Percentiles rank a stretch among this genome's conserved stretches.
phyloP scores from a whole-genome alignment of 2,329 filamentous ascomycete species.

The Phyllosticta capitalensis region DNA sequence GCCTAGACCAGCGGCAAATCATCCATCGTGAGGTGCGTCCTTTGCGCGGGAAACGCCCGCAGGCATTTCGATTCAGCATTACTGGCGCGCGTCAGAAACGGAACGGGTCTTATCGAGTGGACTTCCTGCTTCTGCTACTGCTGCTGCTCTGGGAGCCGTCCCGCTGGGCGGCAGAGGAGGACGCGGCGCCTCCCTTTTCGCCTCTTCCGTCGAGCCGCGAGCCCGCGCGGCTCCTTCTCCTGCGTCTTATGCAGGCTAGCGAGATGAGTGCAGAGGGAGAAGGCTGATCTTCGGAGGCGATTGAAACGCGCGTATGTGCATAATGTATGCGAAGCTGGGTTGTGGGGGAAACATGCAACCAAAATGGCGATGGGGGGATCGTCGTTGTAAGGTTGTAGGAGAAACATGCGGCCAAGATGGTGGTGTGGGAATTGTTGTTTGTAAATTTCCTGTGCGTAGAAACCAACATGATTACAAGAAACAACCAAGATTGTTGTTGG shows the following conservation, averaged over 20 bases:
- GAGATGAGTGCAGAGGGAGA: too few species aligned
- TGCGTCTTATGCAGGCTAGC: too few species aligned
- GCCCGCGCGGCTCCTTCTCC: not conserved
- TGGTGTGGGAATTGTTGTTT: not conserved
- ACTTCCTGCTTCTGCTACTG: too few species aligned
- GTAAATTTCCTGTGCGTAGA: not conserved
- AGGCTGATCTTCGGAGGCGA: too few species aligned
- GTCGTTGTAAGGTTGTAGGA: not conserved
- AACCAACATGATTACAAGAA: not conserved
- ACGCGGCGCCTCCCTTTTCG: not conserved
- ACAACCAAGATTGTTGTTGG: not conserved
- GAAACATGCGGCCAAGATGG: not conserved
- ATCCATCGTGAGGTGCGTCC: too few species aligned
- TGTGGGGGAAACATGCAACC: not conserved
- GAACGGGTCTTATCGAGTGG: too few species aligned
- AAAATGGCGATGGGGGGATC: not conserved
- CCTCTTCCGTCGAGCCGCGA: not conserved
- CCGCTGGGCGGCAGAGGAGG: not conserved
- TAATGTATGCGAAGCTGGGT: not conserved
- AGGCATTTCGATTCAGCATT: too few species aligned
- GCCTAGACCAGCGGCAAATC: too few species aligned
- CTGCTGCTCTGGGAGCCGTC: not conserved
- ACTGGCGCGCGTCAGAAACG: too few species aligned
- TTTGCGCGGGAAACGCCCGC: too few species aligned
- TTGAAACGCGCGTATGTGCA: too few species aligned